Percentiles rank a stretch among this genome's conserved stretches.
phyloP scores from a whole-genome alignment of 352 stramenopile genomes.

The Elongisporangium senticosum region DNA sequence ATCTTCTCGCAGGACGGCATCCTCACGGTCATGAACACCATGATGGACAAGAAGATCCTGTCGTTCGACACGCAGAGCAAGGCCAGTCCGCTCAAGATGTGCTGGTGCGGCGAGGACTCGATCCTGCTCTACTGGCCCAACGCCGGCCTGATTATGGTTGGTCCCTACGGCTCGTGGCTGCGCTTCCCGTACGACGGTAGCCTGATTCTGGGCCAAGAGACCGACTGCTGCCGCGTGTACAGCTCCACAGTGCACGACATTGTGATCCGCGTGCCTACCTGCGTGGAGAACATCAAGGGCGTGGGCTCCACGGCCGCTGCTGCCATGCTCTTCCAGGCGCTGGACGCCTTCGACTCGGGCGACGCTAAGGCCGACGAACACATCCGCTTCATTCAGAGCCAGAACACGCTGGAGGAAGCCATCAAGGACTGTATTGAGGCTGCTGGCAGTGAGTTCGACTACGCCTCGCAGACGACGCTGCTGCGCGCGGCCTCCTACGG shows the following conservation, averaged over 20 bases:
- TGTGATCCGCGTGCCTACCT: slow-evolving; percentile 78
- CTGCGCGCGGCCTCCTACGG: slow-evolving; percentile 85
- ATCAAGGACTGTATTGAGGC: slow-evolving; percentile 87
- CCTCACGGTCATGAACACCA: slow-evolving; percentile 94
- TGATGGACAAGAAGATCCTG: slow-evolving; percentile 93
- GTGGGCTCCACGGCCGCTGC: slow-evolving; percentile 84
- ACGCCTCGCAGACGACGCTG: slow-evolving; percentile 67
- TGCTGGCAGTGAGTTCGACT: slow-evolving; percentile 85
- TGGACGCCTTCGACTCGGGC: slow-evolving; percentile 85
- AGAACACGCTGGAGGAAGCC: slow-evolving; percentile 73
- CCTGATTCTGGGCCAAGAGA: slow-evolving; percentile 62
- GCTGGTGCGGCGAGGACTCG: slow-evolving; percentile 89
- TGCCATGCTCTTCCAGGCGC: slow-evolving; percentile 88
- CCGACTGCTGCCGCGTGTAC: slow-evolving; percentile 74
- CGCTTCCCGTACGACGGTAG: slow-evolving; percentile 78
- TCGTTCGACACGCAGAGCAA: slow-evolving; percentile 86
- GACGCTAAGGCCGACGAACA: slow-evolving; percentile 87
- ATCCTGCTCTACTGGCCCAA: slow-evolving; percentile 86
- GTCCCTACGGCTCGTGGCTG: slow-evolving; percentile 81
- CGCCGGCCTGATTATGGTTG: slow-evolving; percentile 78
- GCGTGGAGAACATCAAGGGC: slow-evolving; percentile 83
- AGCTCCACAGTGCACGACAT: slow-evolving; percentile 73
- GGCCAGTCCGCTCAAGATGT: slow-evolving; percentile 64
- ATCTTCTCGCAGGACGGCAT: slow-evolving; percentile 92
- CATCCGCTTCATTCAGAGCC: slow-evolving; percentile 82